Base-by-base conservation (phyloP, 805 yeast species). In the Lipomyces spencermartinsiae region DNA sequence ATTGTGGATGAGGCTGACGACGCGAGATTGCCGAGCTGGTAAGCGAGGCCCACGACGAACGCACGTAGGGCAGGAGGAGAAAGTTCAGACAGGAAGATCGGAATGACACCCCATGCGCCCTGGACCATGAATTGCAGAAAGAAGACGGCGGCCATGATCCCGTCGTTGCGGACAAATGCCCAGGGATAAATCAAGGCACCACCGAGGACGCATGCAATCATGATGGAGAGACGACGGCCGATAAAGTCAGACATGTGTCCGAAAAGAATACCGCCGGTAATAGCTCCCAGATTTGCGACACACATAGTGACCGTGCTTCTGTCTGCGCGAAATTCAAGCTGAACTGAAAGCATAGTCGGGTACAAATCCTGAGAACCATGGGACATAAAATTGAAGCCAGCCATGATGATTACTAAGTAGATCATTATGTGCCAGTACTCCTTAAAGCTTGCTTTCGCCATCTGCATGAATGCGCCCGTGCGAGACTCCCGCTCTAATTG, bases 291-390 rank as follows among this genome's bases (percentile, higher is more conserved):
- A 72, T 89, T 89, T 6, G 89, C 86, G 14, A 89, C 87, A 29
- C 83, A 82, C 79, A 86, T 86, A 59, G 88, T 86, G 22, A 87
- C 88, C 0, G 92, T 88, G 43, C 83, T 77, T 22, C 82, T 79
- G 75, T 89, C 79, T 1, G 75, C 71, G 33, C 83, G 75, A 69
- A 83, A 82, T 8, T 76, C 80, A 37, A 85, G 80, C 76, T 89
- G 92, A 25, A 80, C 81, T 31, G 81, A 80, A 59, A 89, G 79
- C 79, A 87, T 80, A 0, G 91, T 87, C 46, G 92, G 91, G 77
- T 83, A 87, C 75, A 89, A 79, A 76, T 89, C 94, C 78, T 89
- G 93, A 4, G 92, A 86, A 0, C 91, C 92, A 73, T 89, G 94
- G 8, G 91, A 84, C 80, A 85, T 83, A 79, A 88, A 89, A 78